These are phyloP conservation scores for Closterium sp. DNA, from an alignment of 139 green algal species.

Conservation along the genomic window DNA sequence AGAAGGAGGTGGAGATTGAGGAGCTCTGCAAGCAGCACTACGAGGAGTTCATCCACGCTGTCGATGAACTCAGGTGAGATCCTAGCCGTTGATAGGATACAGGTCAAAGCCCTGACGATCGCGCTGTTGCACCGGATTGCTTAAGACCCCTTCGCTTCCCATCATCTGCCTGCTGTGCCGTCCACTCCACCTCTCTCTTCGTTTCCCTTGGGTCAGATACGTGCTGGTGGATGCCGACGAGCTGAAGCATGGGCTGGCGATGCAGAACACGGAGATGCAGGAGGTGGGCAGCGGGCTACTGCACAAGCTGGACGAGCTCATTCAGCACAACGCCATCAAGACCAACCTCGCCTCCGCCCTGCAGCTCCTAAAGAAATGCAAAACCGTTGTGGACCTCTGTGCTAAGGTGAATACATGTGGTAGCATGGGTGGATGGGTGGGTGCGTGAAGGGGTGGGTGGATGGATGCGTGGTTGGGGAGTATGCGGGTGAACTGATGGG, in stretches of 20 bases:
- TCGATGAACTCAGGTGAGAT: conserved; percentile 37
- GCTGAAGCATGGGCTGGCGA: conserved; percentile 34
- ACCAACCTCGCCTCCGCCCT: conserved; percentile 36
- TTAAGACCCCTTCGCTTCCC: not conserved
- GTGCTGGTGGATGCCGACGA: conserved; percentile 44
- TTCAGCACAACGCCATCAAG: conserved; percentile 41
- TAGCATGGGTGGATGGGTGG: not conserved
- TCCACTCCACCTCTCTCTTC: too few species aligned
- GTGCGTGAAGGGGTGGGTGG: not conserved
- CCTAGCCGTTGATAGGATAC: not conserved
- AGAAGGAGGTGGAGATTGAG: conserved; percentile 52
- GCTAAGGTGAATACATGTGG: conserved; percentile 35
- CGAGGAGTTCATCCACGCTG: conserved; percentile 53
- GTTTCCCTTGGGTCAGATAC: too few species aligned
- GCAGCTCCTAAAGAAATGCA: conserved; percentile 29
- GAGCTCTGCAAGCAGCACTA: conserved; percentile 50
- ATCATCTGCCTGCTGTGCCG: too few species aligned
- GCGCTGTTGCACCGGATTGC: not conserved
- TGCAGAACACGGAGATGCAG: conserved; percentile 49
- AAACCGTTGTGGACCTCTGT: conserved; percentile 44
- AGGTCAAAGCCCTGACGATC: not conserved
- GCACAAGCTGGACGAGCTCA: conserved; percentile 42
- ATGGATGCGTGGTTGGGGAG: too few species aligned
- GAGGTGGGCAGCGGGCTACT: conserved; percentile 39
- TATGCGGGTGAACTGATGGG: too few species aligned